These are phyloP conservation scores for Penicillium oxalicum DNA, from an alignment of 2,329 filamentous ascomycete species.

Conservation along the genomic window DNA sequence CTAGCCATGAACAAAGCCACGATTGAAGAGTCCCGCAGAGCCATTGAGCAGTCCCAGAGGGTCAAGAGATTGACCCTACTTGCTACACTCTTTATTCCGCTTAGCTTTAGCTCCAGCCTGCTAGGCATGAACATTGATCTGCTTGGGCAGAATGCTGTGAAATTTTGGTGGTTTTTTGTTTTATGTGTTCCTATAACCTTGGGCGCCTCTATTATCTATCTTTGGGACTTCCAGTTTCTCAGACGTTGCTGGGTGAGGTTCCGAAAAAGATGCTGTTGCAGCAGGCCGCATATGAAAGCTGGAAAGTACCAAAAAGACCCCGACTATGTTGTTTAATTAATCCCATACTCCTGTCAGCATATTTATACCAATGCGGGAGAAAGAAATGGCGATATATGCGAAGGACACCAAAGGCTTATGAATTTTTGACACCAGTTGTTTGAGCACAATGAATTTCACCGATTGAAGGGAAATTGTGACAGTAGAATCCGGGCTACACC, in stretches of 20 bases:
- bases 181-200: background rate
- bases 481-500: background rate
- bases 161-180: background rate
- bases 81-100: no score
- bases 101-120: background rate
- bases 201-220: background rate
- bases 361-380: background rate
- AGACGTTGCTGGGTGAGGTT: background rate
- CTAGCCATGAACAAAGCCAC: no score
- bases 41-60: no score
- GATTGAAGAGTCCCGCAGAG: no score
- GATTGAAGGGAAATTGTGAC: background rate
- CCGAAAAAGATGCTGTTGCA: background rate
- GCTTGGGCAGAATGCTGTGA: background rate
- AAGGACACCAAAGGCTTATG: background rate
- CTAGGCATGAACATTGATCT: background rate
- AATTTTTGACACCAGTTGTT: background rate
- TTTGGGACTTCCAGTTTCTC: background rate
- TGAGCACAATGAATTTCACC: background rate
- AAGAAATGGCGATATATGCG: background rate
- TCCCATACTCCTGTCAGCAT: background rate
- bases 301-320: background rate
- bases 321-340: background rate
- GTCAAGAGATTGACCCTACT: no score
- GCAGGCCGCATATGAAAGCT: background rate